These are phyloP conservation scores for Teratosphaeriaceae sp. DNA, from an alignment of 2,329 filamentous ascomycete species.

Conservation along the genomic window DNA sequence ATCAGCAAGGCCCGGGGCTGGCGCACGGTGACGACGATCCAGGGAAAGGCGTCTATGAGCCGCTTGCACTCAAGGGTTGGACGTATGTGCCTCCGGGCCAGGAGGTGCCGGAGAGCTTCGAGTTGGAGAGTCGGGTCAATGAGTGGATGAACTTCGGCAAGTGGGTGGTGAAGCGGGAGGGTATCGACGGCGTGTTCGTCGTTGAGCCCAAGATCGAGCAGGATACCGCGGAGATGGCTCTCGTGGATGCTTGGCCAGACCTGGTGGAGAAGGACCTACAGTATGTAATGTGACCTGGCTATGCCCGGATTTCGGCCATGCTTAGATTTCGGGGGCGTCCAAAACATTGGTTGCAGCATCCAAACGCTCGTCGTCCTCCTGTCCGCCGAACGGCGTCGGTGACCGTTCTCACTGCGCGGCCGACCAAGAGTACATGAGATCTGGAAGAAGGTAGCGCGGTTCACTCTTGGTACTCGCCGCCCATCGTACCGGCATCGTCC, in stretches of 20 bases:
- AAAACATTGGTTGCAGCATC: too few species aligned
- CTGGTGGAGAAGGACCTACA: too few species aligned
- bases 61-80: conserved; percentile 9
- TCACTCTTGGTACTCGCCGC: not conserved
- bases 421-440: too few species aligned
- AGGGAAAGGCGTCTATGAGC: conserved; percentile 8
- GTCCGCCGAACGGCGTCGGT: too few species aligned
- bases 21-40: conserved; percentile 8
- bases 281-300: too few species aligned
- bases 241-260: conserved; percentile 5
- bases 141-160: not conserved
- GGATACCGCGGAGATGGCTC: conserved; percentile 1
- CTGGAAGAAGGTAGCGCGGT: too few species aligned
- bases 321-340: too few species aligned
- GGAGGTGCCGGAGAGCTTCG: not conserved
- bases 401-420: too few species aligned
- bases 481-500: conserved; percentile 7
- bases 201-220: conserved; percentile 1
- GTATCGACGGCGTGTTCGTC: not conserved
- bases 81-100: conserved; percentile 7
- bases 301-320: too few species aligned
- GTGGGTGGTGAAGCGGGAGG: not conserved
- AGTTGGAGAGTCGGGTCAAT: not conserved
- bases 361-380: not conserved
- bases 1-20: conserved; percentile 36